Evolutionary conservation across 2,329 filamentous ascomycete genomes (phyloP).

Genomic region (Zasmidium cellare): DNA sequence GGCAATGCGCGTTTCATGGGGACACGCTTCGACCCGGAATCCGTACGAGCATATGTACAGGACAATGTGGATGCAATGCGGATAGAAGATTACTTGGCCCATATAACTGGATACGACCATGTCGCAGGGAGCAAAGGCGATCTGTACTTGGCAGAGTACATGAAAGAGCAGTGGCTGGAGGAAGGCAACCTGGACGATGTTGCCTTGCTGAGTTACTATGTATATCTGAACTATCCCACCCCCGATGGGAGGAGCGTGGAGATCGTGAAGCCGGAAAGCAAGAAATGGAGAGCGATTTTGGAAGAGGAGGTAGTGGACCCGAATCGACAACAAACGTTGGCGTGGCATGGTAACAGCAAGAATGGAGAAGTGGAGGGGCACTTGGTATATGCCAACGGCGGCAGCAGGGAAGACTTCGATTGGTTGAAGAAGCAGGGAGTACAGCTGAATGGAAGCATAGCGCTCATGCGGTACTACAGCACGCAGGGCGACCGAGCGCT

Average conservation of each 20-base stretch:
- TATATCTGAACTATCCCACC: slow-evolving; percentile 90
- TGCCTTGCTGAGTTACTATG: slow-evolving; percentile 66
- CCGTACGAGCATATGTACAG: slow-evolving; percentile 74
- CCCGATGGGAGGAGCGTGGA: slow-evolving; percentile 75
- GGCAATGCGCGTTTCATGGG: slow-evolving; percentile 64
- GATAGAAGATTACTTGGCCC: slow-evolving; percentile 68
- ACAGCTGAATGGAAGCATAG: slow-evolving; percentile 75
- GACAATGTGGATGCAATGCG: slow-evolving; percentile 65
- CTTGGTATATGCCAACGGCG: slow-evolving; percentile 90
- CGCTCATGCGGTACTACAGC: slow-evolving; percentile 78
- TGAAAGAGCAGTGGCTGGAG: slow-evolving; percentile 74
- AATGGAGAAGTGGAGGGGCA: slow-evolving; percentile 83
- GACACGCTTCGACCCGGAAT: slow-evolving; percentile 80
- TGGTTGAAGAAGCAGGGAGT: slow-evolving; percentile 69
- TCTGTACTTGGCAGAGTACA: slow-evolving; percentile 79
- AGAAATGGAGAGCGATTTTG: slow-evolving; percentile 73
- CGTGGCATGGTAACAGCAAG: slow-evolving; percentile 88
- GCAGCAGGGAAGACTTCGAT: slow-evolving; percentile 80
- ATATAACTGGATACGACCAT: slow-evolving; percentile 83
- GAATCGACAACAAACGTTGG: slow-evolving; percentile 67
- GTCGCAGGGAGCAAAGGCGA: slow-evolving; percentile 94
- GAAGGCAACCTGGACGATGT: slow-evolving; percentile 68
- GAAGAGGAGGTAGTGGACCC: slow-evolving; percentile 76
- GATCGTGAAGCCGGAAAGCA: slow-evolving; percentile 69
- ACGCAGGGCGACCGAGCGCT: slow-evolving; percentile 70